phyloP scores from a whole-genome alignment of 148 eudicot species.

The Mesembryanthemum crystallinum region DNA sequence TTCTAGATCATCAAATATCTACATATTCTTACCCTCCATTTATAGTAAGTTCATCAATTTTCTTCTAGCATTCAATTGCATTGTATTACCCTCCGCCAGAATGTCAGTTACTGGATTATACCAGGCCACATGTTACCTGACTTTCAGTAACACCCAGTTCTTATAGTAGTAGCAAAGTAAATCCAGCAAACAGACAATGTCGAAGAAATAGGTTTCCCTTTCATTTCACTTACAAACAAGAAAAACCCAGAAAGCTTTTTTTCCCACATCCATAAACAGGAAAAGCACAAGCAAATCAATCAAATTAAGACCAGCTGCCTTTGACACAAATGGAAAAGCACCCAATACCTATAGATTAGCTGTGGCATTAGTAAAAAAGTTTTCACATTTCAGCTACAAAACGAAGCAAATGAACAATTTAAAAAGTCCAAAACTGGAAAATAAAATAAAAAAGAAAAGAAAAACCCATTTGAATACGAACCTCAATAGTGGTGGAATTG shows the following conservation, averaged over 20 bases:
- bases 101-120: too few relatives aligned
- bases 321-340: neutral
- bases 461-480: constrained; percentile 1
- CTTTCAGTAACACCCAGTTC: neutral
- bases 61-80: neutral
- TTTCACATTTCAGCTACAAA: neutral
- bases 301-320: neutral
- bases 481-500: constrained; percentile 50
- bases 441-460: neutral
- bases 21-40: neutral
- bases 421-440: neutral
- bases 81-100: neutral
- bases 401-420: neutral
- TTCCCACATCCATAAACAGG: neutral
- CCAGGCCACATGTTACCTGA: too few relatives aligned
- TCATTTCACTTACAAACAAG: constrained; percentile 5
- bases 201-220: neutral
- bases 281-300: constrained; percentile 3
- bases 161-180: neutral
- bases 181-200: neutral
- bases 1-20: neutral
- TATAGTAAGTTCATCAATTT: neutral
- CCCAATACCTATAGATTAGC: neutral
- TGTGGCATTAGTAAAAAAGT: neutral
- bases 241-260: neutral